Evolutionary conservation across 1,139 yeast species (phyloP).

Genomic region (Zygotorulaspora mrakii): DNA sequence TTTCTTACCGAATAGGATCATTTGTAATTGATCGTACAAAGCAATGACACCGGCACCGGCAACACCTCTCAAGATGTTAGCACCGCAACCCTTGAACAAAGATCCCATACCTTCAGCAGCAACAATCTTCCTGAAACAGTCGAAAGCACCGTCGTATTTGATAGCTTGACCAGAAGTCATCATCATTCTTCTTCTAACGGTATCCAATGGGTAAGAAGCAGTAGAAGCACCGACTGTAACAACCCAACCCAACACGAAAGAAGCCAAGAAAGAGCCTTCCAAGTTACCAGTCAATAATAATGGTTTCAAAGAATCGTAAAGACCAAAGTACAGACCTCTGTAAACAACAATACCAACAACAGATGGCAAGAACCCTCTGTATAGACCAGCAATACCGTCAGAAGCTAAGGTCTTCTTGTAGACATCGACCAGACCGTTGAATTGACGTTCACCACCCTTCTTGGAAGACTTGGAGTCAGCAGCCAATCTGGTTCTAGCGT

Average conservation of each 20-base stretch:
- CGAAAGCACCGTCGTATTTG: slow-evolving; percentile 70
- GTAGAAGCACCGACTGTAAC: slow-evolving; percentile 79
- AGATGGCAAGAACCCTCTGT: slow-evolving; percentile 83
- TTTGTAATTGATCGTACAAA: slow-evolving; percentile 72
- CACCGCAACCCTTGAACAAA: slow-evolving; percentile 83
- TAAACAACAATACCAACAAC: slow-evolving; percentile 75
- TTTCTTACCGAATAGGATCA: slow-evolving; percentile 70
- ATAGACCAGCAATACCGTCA: slow-evolving; percentile 77
- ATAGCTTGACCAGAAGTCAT: slow-evolving; percentile 82
- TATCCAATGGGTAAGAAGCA: slow-evolving; percentile 79
- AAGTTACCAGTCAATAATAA: slow-evolving; percentile 67
- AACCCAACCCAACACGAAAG: slow-evolving; percentile 75
- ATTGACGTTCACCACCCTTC: slow-evolving; percentile 65
- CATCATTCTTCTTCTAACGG: slow-evolving; percentile 87
- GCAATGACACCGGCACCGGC: slow-evolving; percentile 85
- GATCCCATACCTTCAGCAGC: slow-evolving; percentile 70
- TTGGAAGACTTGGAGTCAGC: slow-evolving; percentile 72
- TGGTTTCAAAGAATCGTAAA: slow-evolving; percentile 75
- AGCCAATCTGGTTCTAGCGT: slow-evolving; percentile 81
- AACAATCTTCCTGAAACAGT: slow-evolving; percentile 66
- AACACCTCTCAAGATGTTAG: slow-evolving; percentile 82
- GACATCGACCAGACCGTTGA: slow-evolving; percentile 73
- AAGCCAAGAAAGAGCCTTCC: slow-evolving; percentile 67
- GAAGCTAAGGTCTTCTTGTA: slow-evolving; percentile 72
- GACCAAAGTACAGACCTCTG: slow-evolving; percentile 84